Evolutionary conservation across 2,329 filamentous ascomycete genomes (phyloP), one percentile per base, ranked within the genome.

Genomic region (Penicillium concentricum): DNA sequence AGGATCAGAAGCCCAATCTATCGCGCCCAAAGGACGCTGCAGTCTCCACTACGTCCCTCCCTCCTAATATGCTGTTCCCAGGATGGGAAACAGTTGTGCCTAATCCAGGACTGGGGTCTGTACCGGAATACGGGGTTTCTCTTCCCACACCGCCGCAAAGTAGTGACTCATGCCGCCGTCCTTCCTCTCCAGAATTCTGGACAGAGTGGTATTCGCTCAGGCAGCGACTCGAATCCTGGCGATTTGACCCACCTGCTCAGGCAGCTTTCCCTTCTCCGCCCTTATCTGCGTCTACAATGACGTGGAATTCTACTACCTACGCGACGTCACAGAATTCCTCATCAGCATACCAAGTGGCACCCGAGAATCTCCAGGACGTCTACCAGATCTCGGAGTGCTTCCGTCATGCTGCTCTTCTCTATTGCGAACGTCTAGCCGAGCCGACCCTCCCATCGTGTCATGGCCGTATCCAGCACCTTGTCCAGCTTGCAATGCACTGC

Each of bases 321-420:
- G 64, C 70, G 5, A 69, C 68, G 42, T 65, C 71, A 26, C 67
- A 61, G 5, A 68, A 66, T 34, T 63, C 66, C 26, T 62, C 69
- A 16, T 56, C 63, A 7, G 59, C 65, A 30, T 67, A 65, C 13
- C 59, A 67, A 37, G 70, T 77, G 1, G 82, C 83, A 0, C 77
- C 83, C 10, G 81, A 81, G 8, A 89, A 94, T 70, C 76, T 89
- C 1, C 81, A 86, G 22, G 91, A 95, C 61, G 80, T 96, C 12
- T 83, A 87, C 34, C 90, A 92, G 67, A 88, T 96, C 49, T 95
- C 90, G 20, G 91, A 96, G 73, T 89, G 89, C 12, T 97, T 96
- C 81, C 89, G 92, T 18, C 92, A 94, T 72, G 87, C 92, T 0
- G 92, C 92, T 0, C 82, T 97, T 34, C 82, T 97, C 12, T 97